Percentiles rank a stretch among this genome's conserved stretches.
phyloP scores from a whole-genome alignment of 148 eudicot genomes.

The Chenopodium berlandieri region DNA sequence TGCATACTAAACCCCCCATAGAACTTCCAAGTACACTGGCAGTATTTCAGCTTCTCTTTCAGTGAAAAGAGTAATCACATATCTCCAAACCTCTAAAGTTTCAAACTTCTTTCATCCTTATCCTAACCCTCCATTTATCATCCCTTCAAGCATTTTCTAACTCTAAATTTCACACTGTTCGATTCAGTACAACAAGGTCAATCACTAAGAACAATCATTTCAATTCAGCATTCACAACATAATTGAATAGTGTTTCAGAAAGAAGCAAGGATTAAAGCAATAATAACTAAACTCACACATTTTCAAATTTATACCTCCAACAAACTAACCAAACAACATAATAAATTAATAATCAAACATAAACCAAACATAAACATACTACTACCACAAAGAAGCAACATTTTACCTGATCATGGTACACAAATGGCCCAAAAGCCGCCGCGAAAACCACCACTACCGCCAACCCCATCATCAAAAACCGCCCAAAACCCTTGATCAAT shows the following conservation, averaged over 20 bases:
- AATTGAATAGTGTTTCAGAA: neutral
- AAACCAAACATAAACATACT: neutral
- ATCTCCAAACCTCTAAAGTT: neutral
- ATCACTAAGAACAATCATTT: neutral
- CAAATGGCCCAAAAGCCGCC: constrained; percentile 90
- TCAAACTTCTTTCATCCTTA: neutral
- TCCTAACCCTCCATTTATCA: neutral
- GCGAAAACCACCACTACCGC: constrained; percentile 56
- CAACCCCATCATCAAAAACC: constrained; percentile 62
- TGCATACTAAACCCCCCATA: neutral
- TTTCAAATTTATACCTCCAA: constrained; percentile 10
- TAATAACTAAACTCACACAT: constrained; percentile 5
- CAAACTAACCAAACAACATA: constrained; percentile 11
- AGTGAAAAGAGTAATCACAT: neutral
- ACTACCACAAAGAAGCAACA: neutral
- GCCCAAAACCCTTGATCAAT: constrained; percentile 57
- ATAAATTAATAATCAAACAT: neutral
- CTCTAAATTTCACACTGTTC: neutral
- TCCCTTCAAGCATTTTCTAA: neutral
- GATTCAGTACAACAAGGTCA: neutral
- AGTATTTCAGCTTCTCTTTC: neutral
- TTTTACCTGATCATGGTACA: constrained; percentile 75
- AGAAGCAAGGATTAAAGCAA: too few species aligned
- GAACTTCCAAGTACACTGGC: neutral
- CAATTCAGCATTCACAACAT: neutral